Evolutionary conservation across 768 basidiomycete species (phyloP).

Genomic region (Phanerodontia chrysosporium): DNA sequence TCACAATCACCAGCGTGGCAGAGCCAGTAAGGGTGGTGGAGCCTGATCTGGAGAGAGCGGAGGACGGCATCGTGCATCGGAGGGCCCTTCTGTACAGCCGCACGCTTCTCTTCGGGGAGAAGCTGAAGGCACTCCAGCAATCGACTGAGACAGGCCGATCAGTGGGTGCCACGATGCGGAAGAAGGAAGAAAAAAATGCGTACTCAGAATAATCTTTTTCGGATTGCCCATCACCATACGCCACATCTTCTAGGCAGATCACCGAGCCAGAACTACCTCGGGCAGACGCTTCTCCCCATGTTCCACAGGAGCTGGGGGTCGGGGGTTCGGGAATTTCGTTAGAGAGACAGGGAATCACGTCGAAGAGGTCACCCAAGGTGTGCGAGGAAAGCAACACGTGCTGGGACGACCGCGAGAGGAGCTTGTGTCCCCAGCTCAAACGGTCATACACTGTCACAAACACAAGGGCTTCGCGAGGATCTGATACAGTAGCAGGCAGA

Average conservation of each 20-base stretch:
- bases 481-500: conserved; percentile 1
- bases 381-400: conserved; percentile 70
- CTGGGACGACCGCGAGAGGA: conserved; percentile 59
- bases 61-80: conserved; percentile 47
- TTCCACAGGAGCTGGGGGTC: not conserved
- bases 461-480: conserved; percentile 42
- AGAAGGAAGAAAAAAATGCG: conserved; percentile 16
- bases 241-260: conserved; percentile 57
- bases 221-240: conserved; percentile 51
- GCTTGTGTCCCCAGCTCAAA: conserved; percentile 56
- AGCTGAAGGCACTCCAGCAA: conserved; percentile 36
- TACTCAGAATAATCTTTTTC: conserved; percentile 56
- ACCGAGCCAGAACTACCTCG: conserved; percentile 34
- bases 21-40: conserved; percentile 79
- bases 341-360: conserved; percentile 57
- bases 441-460: conserved; percentile 59
- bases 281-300: conserved; percentile 28
- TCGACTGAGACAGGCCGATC: conserved; percentile 34
- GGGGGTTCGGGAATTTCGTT: conserved; percentile 39
- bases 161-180: not conserved
- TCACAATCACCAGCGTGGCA: conserved; percentile 81
- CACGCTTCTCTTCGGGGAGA: conserved; percentile 30
- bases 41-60: conserved; percentile 50
- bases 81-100: conserved; percentile 32
- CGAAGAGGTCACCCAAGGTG: conserved; percentile 59